Percentiles rank a stretch among this genome's conserved stretches.
Conservation (phyloP, 106 monocot species). For the Platanthera guangdongensis region DNA sequence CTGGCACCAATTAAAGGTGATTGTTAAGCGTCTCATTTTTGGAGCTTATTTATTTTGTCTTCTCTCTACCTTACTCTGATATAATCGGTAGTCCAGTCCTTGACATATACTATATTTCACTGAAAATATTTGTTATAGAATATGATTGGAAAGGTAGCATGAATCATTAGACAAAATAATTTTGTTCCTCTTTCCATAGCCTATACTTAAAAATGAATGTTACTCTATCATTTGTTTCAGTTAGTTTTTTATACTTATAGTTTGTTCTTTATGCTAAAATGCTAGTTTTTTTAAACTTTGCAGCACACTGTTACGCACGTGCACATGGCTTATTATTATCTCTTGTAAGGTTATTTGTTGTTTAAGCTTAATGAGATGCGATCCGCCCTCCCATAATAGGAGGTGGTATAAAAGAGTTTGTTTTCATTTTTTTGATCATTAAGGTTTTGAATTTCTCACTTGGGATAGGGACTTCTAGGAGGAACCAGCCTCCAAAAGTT, state of each 20-base stretch:
- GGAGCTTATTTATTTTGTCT: not conserved
- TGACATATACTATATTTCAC: not conserved
- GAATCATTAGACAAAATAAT: not conserved
- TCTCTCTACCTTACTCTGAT: not conserved
- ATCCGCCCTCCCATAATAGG: too few relatives aligned
- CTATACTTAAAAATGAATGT: not conserved
- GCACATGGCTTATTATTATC: too few relatives aligned
- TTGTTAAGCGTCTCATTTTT: not conserved
- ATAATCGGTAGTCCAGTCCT: not conserved
- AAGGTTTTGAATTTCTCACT: too few relatives aligned
- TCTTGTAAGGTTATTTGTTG: too few relatives aligned
- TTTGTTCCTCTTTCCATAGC: not conserved
- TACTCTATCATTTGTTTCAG: not conserved
- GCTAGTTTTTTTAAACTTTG: not conserved
- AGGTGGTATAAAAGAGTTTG: too few relatives aligned
- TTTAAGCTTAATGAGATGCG: too few relatives aligned
- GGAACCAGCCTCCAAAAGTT: too few relatives aligned
- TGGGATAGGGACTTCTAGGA: too few relatives aligned
- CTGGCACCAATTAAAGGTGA: conserved; percentile 74
- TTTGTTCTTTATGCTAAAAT: not conserved
- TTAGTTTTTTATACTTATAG: not conserved
- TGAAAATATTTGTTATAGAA: not conserved
- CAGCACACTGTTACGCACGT: not conserved
- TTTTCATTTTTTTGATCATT: too few relatives aligned
- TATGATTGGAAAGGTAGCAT: not conserved